Conservation (phyloP, 352 stramenopile species). For the Globisporangium ultimum region DNA sequence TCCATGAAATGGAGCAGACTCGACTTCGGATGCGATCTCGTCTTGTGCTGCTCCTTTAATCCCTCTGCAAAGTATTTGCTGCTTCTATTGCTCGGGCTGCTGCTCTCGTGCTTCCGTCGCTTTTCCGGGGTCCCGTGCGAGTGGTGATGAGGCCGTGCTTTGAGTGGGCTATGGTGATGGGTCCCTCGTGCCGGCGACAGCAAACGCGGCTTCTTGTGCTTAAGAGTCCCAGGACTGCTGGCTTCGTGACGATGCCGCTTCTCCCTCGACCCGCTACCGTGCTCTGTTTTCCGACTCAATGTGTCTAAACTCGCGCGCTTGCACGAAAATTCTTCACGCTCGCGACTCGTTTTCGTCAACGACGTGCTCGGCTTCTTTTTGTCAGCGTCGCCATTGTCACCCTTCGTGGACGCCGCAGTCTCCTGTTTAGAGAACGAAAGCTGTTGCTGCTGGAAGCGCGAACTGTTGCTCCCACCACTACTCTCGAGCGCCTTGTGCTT, state of each 20-base stretch:
- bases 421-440: slow-evolving; percentile 7
- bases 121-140: background rate
- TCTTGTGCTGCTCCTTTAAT: background rate
- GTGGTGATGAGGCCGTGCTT: slow-evolving; percentile 3
- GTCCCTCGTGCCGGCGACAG: background rate
- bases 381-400: background rate
- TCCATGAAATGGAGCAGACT: slow-evolving; percentile 22
- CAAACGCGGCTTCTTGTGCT: slow-evolving; percentile 9
- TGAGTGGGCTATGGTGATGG: background rate
- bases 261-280: background rate
- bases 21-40: background rate
- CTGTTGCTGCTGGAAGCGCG: slow-evolving; percentile 12
- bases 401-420: background rate
- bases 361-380: background rate
- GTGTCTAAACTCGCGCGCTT: slow-evolving; percentile 11
- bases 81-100: background rate
- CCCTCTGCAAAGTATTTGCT: slow-evolving; percentile 7
- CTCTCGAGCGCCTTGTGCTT: slow-evolving; percentile 14
- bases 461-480: background rate
- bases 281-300: slow-evolving; percentile 5
- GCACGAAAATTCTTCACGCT: background rate
- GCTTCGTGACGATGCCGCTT: background rate
- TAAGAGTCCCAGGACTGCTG: background rate
- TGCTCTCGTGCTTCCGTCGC: background rate
- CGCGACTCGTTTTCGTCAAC: background rate